Base-by-base conservation (phyloP, 805 yeast species). In the Metschnikowia orientalis region DNA sequence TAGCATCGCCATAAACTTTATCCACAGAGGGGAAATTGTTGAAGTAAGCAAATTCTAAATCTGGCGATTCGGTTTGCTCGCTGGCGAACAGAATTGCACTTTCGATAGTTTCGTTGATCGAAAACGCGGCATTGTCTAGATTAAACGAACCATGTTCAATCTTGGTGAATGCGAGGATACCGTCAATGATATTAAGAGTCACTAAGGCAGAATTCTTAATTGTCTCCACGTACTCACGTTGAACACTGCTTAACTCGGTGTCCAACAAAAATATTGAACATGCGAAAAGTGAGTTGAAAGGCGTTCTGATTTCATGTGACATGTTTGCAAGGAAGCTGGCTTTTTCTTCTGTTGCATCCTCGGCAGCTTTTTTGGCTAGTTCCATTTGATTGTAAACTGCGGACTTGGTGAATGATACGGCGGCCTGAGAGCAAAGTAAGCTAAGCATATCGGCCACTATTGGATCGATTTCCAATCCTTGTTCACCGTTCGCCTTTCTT, bases 241-340 rank as follows among this genome's bases (percentile, higher is more conserved):
- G 79, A 6, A 68, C 52, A 20, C 53, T 56, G 9, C 52, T 59
- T 37, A 73, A 51, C 3, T 57, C 60, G 0, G 79, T 73, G 38
- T 72, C 77, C 32, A 73, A 51, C 35, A 73, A 54, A 40, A 73
- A 67, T 3, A 71, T 63, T 2, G 73, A 62, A 48, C 73, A 70
- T 11, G 73, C 68, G 35, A 71, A 54, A 19, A 70, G 56, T 2
- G 74, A 69, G 44, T 74, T 73, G 52, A 73, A 73, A 1, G 79
- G 79, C 2, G 79, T 73, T 30, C 79, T 54, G 30, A 73, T 72
- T 42, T 73, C 79, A 44, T 73, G 79, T 2, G 77, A 72, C 79
- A 73, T 73, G 40, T 73, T 73, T 14, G 67, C 67, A 37, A 73
- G 47, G 46, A 73, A 73, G 32, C 73, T 70, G 4, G 77, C 73